Base-by-base conservation (phyloP, 2,329 filamentous ascomycete genomes). In the Talaromyces funiculosus region DNA sequence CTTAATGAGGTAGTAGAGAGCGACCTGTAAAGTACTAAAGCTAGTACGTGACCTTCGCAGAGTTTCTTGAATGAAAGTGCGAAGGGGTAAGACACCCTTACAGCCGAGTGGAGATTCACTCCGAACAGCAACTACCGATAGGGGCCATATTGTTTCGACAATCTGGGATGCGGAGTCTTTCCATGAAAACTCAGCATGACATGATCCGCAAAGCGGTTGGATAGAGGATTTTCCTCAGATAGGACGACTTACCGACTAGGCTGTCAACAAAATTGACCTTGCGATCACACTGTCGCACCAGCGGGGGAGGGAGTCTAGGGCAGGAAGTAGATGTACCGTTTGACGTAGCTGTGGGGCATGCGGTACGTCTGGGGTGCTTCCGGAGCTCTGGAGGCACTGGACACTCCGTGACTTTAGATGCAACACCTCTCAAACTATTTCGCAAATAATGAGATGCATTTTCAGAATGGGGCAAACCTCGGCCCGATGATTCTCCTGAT, bases 21-120 rank as follows among this genome's bases (percentile, higher is more conserved):
- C 93, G 63, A 99, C 94, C 77, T 97, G 94, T 59, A 99, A 81
- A 31, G 94, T 99, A 62, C 93, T 97, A 79, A 97, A 99, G 79
- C 92, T 97, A 45, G 94, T 96, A 69, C 93, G 88, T 63, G 94
- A 99, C 69, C 94, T 87, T 68, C 92, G 90, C 66, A 99, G 82
- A 20, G 94, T 97, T 81, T 97, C 94, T 77, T 97, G 92, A 69
- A 99, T 97, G 74, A 97, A 99, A 58, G 89, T 96, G 67, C 92
- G 90, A 69, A 99, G 82, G 62, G 93, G 92, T 66, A 99, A 80
- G 63, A 97, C 90, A 57, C 89, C 86, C 73, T 89, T 90, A 71
- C 83, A 83, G 62, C 85, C 87, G 65, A 79, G 78, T 63, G 74
- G 71, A 61, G 84, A 80, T 71, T 93, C 90, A 68, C 82, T 87